Evolutionary conservation across 192 early-diverging fungal genomes (phyloP).

Genomic region (Cetraspora pellucida): DNA sequence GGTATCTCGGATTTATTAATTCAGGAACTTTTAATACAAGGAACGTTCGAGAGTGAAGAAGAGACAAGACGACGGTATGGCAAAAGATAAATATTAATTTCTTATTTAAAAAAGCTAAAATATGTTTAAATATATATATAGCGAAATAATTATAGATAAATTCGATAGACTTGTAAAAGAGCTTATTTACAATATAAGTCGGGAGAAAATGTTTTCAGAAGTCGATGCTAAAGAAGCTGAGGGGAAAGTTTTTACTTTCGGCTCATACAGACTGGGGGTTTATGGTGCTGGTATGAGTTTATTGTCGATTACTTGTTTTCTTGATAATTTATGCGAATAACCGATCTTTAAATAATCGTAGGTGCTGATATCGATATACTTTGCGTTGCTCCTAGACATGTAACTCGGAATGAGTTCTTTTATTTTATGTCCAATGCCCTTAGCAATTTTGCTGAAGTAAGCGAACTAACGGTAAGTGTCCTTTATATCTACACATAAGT

Average conservation of each 20-base stretch:
- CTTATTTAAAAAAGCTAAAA: too few species aligned
- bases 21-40: conserved; percentile 68
- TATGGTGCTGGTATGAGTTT: conserved; percentile 74
- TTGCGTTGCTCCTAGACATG: conserved; percentile 90
- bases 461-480: conserved; percentile 69
- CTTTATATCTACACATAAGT: background rate
- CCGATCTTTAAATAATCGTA: conserved; percentile 26
- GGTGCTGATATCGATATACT: conserved; percentile 98
- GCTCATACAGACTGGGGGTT: conserved; percentile 93
- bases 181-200: conserved; percentile 81
- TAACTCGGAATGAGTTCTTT: conserved; percentile 93
- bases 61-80: conserved; percentile 79
- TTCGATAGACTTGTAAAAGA: conserved; percentile 88
- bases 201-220: conserved; percentile 75
- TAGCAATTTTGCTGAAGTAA: conserved; percentile 79
- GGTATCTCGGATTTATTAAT: conserved; percentile 72
- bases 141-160: conserved; percentile 86
- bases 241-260: conserved; percentile 98
- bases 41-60: conserved; percentile 86
- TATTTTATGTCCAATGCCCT: conserved; percentile 84
- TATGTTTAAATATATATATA: conserved; percentile 32
- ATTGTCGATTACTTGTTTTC: too few species aligned
- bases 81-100: too few species aligned
- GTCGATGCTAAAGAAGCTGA: conserved; percentile 82
- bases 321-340: background rate